Conservation (phyloP, 495 filamentous ascomycete species). For the Saxispiralis lemnorum region DNA sequence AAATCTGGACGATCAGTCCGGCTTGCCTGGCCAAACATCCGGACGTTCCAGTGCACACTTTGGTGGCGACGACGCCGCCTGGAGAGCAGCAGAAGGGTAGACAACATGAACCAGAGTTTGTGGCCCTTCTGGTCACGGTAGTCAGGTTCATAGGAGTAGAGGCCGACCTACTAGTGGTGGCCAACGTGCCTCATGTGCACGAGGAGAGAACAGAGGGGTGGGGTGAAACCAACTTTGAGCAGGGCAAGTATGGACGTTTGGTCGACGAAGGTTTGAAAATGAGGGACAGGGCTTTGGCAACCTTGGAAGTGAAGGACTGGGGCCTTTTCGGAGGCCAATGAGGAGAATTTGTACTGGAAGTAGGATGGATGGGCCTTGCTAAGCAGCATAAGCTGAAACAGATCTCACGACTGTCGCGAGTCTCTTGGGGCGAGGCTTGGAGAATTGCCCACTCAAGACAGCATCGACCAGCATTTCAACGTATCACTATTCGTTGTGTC, state of each 20-base stretch:
- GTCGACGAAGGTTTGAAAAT: conserved; percentile 44
- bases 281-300: conserved; percentile 43
- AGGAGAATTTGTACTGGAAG: neutral
- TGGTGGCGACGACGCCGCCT: conserved; percentile 21
- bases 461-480: no score
- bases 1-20: conserved; percentile 31
- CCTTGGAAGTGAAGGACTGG: conserved; percentile 69
- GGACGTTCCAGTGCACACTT: conserved; percentile 20
- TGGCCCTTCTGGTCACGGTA: conserved; percentile 48
- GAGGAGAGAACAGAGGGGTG: conserved; percentile 43
- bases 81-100: conserved; percentile 7
- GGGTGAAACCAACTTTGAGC: conserved; percentile 45
- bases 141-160: conserved; percentile 53
- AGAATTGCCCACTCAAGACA: no score
- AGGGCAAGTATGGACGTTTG: conserved; percentile 42
- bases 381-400: no score
- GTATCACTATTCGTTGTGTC: no score
- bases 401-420: no score
- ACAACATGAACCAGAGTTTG: conserved; percentile 26
- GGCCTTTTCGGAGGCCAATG: conserved; percentile 42
- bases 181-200: conserved; percentile 61
- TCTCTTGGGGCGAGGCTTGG: no score
- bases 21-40: conserved; percentile 20
- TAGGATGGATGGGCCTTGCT: no score
- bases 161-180: conserved; percentile 73